Percentiles rank a stretch among this genome's conserved stretches.
These are phyloP conservation scores for Proliferodiscus dingleyae DNA, from an alignment of 2,329 filamentous ascomycete genomes.

Conservation along the genomic window DNA sequence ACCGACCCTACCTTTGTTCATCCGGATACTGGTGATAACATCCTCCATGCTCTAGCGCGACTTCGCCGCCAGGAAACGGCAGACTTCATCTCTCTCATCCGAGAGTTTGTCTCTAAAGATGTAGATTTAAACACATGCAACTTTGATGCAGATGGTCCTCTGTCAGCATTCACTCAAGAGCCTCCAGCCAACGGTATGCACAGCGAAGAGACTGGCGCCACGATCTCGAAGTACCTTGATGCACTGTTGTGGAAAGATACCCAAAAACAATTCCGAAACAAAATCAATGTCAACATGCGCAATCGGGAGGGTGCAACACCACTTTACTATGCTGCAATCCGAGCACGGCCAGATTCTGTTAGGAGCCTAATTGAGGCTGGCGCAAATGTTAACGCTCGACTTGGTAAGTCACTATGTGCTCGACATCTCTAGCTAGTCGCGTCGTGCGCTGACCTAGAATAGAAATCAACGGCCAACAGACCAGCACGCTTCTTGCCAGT, in stretches of 20 bases:
- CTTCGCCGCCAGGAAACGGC: not conserved
- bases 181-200: not conserved
- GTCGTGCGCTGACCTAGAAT: not conserved
- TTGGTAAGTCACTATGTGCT: constrained; percentile 2
- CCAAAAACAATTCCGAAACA: constrained; percentile 2
- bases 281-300: constrained; percentile 10
- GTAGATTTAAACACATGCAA: constrained; percentile 8
- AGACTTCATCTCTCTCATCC: not conserved
- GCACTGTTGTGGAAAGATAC: constrained; percentile 7
- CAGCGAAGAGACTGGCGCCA: not conserved
- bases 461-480: not conserved
- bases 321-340: constrained; percentile 7
- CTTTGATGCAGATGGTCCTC: constrained; percentile 12
- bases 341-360: constrained; percentile 8
- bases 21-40: constrained; percentile 8
- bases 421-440: not conserved
- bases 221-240: constrained; percentile 16
- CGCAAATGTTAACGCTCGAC: constrained; percentile 12
- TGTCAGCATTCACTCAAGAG: not conserved
- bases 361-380: constrained; percentile 14
- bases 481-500: constrained; percentile 5
- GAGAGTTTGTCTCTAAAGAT: constrained; percentile 3
- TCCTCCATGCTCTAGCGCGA: constrained; percentile 9
- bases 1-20: constrained; percentile 5
- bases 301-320: constrained; percentile 10